These are phyloP conservation scores for Lentinula raphanica DNA, from an alignment of 768 basidiomycete genomes.

Conservation along the genomic window DNA sequence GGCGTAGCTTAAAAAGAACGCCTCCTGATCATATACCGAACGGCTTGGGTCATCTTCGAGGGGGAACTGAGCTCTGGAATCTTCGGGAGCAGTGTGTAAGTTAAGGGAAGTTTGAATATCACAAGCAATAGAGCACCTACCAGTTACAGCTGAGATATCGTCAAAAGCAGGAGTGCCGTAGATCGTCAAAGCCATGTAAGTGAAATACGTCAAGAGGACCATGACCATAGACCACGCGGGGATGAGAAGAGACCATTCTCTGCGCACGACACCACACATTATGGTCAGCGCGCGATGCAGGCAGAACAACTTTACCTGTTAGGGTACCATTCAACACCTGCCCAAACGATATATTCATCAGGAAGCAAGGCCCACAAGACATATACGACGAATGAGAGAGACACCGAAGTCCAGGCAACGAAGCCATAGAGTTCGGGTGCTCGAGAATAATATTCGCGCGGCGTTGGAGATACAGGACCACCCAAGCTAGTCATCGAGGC, in stretches of 20 bases:
- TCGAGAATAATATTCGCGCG: constrained; percentile 26
- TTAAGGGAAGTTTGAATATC: not conserved
- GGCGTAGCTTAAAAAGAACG: constrained; percentile 29
- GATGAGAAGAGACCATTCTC: constrained; percentile 81
- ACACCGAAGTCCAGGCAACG: constrained; percentile 77
- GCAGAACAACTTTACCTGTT: constrained; percentile 50
- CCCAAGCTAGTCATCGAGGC: not conserved
- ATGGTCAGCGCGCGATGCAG: not conserved
- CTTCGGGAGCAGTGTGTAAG: constrained; percentile 27
- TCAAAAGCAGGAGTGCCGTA: constrained; percentile 61
- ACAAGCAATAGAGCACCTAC: constrained; percentile 33
- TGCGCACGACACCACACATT: constrained; percentile 25
- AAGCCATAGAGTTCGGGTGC: constrained; percentile 90
- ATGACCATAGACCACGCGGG: constrained; percentile 73
- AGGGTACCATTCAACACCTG: constrained; percentile 85
- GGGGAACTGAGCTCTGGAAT: constrained; percentile 53
- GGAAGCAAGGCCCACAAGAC: constrained; percentile 79
- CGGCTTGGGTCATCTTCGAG: constrained; percentile 23
- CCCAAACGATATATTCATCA: constrained; percentile 56
- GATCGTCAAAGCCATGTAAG: constrained; percentile 73
- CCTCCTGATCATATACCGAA: constrained; percentile 16
- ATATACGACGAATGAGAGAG: constrained; percentile 63
- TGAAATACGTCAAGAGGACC: constrained; percentile 69
- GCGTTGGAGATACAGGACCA: constrained; percentile 27
- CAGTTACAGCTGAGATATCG: constrained; percentile 64